Evolutionary conservation across 805 yeast species (phyloP).

Genomic region (Saturnispora quitensis): DNA sequence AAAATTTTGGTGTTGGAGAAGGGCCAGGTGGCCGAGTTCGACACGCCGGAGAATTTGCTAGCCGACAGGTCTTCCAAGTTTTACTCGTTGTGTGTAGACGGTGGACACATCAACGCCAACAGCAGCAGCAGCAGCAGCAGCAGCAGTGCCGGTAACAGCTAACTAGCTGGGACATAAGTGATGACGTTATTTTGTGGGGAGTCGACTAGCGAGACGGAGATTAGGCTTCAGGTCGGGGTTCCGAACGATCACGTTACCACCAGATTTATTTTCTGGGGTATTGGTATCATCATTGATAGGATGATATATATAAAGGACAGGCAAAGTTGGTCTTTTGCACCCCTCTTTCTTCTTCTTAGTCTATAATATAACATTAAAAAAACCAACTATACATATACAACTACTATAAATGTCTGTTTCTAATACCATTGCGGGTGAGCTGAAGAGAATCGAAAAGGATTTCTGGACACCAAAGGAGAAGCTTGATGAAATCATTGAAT

Average conservation of each 20-base stretch:
- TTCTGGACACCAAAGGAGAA: conserved; percentile 36
- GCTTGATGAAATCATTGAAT: conserved; percentile 36
- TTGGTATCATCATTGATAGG: neutral
- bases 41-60: conserved; percentile 47
- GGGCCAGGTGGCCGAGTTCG: conserved; percentile 74
- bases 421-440: conserved; percentile 23
- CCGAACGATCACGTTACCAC: neutral
- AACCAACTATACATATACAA: neutral
- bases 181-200: neutral
- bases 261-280: neutral
- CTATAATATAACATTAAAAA: neutral
- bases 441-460: conserved; percentile 27
- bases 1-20: conserved; percentile 63
- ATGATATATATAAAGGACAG: neutral
- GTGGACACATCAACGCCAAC: conserved; percentile 28
- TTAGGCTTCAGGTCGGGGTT: neutral
- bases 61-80: conserved; percentile 37
- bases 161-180: too few relatives aligned
- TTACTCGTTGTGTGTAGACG: conserved; percentile 45
- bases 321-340: neutral
- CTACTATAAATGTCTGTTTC: conserved; percentile 3
- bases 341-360: neutral
- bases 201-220: neutral
- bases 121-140: neutral
- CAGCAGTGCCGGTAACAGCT: neutral